These are phyloP conservation scores for Ogataea naganishii DNA, from an alignment of 805 yeast species.

Conservation along the genomic window DNA sequence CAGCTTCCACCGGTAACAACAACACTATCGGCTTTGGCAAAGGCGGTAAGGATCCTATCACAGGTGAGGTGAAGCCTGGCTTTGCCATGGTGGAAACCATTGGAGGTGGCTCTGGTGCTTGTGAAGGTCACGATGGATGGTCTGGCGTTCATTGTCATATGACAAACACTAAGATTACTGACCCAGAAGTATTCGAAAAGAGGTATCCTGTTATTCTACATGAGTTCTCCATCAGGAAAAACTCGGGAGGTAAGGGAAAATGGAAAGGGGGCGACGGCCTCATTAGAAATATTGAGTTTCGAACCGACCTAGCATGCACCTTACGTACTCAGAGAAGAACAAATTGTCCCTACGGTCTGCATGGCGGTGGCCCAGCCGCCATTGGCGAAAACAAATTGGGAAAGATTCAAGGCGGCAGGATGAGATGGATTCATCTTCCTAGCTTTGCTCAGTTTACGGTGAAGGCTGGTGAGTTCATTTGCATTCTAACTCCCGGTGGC, in stretches of 20 bases:
- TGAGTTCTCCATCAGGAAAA: constrained; percentile 33
- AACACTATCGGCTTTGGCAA: constrained; percentile 82
- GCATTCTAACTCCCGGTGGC: constrained; percentile 34
- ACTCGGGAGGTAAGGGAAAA: constrained; percentile 42
- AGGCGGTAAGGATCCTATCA: constrained; percentile 39
- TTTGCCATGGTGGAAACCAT: constrained; percentile 50
- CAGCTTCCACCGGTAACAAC: constrained; percentile 88
- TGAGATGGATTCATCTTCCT: constrained; percentile 25
- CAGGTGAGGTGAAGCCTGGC: constrained; percentile 31
- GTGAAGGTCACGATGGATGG: constrained; percentile 35
- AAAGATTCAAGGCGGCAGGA: constrained; percentile 18
- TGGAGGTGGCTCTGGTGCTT: constrained; percentile 49
- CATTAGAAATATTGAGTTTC: constrained; percentile 38
- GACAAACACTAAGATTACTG: constrained; percentile 46
- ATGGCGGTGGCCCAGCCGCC: constrained; percentile 42
- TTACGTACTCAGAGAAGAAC: constrained; percentile 44
- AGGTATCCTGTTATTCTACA: constrained; percentile 41
- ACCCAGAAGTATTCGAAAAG: constrained; percentile 44
- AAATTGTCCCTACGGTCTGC: constrained; percentile 43
- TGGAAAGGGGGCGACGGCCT: constrained; percentile 45
- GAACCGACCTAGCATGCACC: constrained; percentile 29
- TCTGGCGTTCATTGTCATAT: constrained; percentile 44
- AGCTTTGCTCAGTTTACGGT: constrained; percentile 30
- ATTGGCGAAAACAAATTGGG: constrained; percentile 34
- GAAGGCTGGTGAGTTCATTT: constrained; percentile 28